Percentiles rank a stretch among this genome's conserved stretches.
These are phyloP conservation scores for Colletotrichum gigasporum DNA, from an alignment of 2,329 filamentous ascomycete genomes.

Conservation along the genomic window DNA sequence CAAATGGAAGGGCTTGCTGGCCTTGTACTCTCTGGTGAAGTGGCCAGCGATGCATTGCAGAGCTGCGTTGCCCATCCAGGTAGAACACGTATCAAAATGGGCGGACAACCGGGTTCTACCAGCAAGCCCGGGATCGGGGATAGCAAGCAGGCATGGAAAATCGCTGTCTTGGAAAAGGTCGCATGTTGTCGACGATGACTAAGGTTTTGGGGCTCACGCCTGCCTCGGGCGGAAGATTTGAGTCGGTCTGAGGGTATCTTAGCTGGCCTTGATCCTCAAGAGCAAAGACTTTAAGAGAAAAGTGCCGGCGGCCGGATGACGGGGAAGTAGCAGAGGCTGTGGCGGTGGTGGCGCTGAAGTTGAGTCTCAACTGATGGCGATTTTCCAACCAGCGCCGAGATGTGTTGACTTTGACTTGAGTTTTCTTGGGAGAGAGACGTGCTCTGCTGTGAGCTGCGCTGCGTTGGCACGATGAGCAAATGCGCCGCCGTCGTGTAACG, in stretches of 20 bases:
- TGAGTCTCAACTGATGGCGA: too few species aligned
- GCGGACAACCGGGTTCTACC: not conserved
- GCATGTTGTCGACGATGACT: not conserved
- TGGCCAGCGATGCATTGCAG: not conserved
- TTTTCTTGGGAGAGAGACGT: too few species aligned
- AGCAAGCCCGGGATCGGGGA: not conserved
- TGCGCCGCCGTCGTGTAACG: too few species aligned
- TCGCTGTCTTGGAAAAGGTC: not conserved
- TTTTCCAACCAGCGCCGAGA: too few species aligned
- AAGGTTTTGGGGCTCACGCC: not conserved
- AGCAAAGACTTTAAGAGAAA: not conserved
- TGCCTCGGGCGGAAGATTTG: too few species aligned
- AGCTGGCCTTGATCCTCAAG: slow-evolving; percentile 1
- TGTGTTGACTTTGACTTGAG: too few species aligned
- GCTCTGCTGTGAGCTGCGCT: not conserved
- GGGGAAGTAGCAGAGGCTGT: not conserved
- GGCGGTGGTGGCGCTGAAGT: slow-evolving; percentile 1
- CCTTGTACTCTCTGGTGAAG: not conserved
- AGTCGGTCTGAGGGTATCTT: not conserved
- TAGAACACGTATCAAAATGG: slow-evolving; percentile 2
- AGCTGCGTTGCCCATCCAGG: not conserved
- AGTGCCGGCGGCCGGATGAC: not conserved
- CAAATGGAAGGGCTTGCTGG: not conserved
- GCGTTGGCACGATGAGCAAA: not conserved
- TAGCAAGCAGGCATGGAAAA: not conserved